Base-by-base conservation (phyloP, 257 asterid species). In the Solanum arcanum region DNA sequence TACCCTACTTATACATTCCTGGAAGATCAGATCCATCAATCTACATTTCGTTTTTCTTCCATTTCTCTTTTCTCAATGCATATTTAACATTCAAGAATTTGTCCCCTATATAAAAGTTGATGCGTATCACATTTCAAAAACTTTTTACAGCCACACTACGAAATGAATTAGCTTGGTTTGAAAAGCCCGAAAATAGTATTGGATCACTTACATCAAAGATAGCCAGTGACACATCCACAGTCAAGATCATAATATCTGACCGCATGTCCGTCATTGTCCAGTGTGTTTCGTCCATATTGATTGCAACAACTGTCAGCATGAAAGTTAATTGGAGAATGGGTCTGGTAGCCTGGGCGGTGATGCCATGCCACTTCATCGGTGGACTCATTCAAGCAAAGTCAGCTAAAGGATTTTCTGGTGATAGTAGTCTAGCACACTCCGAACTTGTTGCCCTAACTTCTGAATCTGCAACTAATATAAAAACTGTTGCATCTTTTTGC, bases 281-380 rank as follows among this genome's bases (percentile, higher is more conserved):
- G 88, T 94, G 98, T 92, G 92, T 93, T 83, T 95, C 97, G 66
- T 93, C 96, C 88, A 96, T 94, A 86, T 56, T 94, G 89, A 96
- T 94, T 74, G 97, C 98, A 88, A 93, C 98, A 72, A 62, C 83
- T 66, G 97, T 94, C 85, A 94, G 97, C 94, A 92, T 94, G 91
- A 92, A 15, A 91, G 96, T 92, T 35, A 76, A 87, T 93, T 94
- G 98, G 98, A 91, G 97, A 90, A 94, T 94, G 97, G 95, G 97
- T 62, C 91, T 94, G 85, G 96, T 94, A 75, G 98, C 98, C 66
- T 95, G 98, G 98, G 97, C 95, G 29, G 97, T 94, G 89, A 94
- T 94, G 96, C 98, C 98, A 78, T 94, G 97, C 88, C 98, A 94
- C 93, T 96, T 94, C 91, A 93, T 94, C 12, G 98, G 98, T 69